Conservation (phyloP, 192 early-diverging fungal species). For the Backusella macrospora region DNA sequence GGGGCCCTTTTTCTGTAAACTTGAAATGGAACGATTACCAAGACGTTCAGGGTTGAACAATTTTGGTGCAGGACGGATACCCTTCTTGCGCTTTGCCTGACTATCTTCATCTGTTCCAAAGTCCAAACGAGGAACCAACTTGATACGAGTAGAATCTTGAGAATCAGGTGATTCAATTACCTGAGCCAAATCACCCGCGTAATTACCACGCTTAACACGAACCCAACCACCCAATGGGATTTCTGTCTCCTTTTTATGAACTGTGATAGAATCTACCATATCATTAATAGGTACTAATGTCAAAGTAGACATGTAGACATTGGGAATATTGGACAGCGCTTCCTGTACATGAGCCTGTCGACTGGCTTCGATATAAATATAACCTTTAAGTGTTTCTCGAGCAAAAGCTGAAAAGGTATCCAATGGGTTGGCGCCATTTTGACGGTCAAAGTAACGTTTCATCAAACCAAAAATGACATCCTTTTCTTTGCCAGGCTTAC, state of each 20-base stretch:
- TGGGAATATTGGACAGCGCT: slow-evolving; percentile 58
- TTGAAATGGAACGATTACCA: slow-evolving; percentile 42
- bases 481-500: slow-evolving; percentile 85
- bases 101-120: slow-evolving; percentile 48
- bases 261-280: slow-evolving; percentile 86
- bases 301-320: slow-evolving; percentile 70
- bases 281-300: slow-evolving; percentile 89
- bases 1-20: slow-evolving; percentile 59
- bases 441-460: slow-evolving; percentile 72
- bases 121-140: slow-evolving; percentile 77
- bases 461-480: slow-evolving; percentile 83
- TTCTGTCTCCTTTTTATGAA: slow-evolving; percentile 66
- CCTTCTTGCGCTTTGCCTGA: slow-evolving; percentile 66
- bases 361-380: slow-evolving; percentile 90
- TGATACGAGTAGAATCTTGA: slow-evolving; percentile 66
- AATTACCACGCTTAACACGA: slow-evolving; percentile 89
- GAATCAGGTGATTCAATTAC: slow-evolving; percentile 67
- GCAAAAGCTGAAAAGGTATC: slow-evolving; percentile 83
- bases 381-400: slow-evolving; percentile 84
- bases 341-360: slow-evolving; percentile 77
- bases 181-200: slow-evolving; percentile 91
- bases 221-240: slow-evolving; percentile 81
- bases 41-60: slow-evolving; percentile 71
- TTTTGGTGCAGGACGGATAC: slow-evolving; percentile 68
- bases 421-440: slow-evolving; percentile 59